These are phyloP conservation scores for Leptomonas pyrrhocoris DNA, from an alignment of 208 protist genomes.

Conservation along the genomic window DNA sequence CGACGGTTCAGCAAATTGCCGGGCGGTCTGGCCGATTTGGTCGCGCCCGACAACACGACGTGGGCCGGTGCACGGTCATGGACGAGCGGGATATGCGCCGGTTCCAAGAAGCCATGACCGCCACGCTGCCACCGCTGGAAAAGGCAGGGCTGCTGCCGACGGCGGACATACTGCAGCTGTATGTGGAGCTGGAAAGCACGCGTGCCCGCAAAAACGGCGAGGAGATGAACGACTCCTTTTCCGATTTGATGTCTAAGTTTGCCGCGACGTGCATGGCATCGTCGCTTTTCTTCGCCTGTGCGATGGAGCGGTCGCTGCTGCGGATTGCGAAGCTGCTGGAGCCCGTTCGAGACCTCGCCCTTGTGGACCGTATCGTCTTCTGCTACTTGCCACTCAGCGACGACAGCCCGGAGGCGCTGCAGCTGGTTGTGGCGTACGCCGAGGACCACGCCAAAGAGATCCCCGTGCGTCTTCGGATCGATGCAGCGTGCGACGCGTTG, in stretches of 20 bases:
- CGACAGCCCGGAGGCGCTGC: slow-evolving; percentile 41
- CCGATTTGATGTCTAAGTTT: slow-evolving; percentile 44
- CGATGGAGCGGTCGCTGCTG: slow-evolving; percentile 72
- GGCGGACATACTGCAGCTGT: slow-evolving; percentile 74
- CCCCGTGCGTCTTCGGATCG: slow-evolving; percentile 50
- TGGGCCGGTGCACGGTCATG: slow-evolving; percentile 74
- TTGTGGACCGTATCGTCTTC: slow-evolving; percentile 75
- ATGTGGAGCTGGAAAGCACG: slow-evolving; percentile 43
- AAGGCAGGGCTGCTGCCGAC: slow-evolving; percentile 76
- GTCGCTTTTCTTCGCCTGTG: slow-evolving; percentile 72
- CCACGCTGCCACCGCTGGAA: slow-evolving; percentile 28
- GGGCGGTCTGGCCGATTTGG: slow-evolving; percentile 91
- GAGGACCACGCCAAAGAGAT: slow-evolving; percentile 47
- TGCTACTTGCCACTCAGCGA: slow-evolving; percentile 81
- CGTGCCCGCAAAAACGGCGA: slow-evolving; percentile 6
- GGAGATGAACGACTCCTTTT: slow-evolving; percentile 32
- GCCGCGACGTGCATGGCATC: slow-evolving; percentile 36
- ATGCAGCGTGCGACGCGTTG: slow-evolving; percentile 34
- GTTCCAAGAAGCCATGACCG: slow-evolving; percentile 20
- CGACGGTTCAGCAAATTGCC: slow-evolving; percentile 75
- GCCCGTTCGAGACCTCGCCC: slow-evolving; percentile 40
- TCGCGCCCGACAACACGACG: slow-evolving; percentile 36
- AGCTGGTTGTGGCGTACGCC: slow-evolving; percentile 57
- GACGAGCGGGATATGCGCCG: slow-evolving; percentile 43
- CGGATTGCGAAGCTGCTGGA: slow-evolving; percentile 65